Evolutionary conservation across 352 stramenopile species (phyloP).

Genomic region (Blastocystis sp.): DNA sequence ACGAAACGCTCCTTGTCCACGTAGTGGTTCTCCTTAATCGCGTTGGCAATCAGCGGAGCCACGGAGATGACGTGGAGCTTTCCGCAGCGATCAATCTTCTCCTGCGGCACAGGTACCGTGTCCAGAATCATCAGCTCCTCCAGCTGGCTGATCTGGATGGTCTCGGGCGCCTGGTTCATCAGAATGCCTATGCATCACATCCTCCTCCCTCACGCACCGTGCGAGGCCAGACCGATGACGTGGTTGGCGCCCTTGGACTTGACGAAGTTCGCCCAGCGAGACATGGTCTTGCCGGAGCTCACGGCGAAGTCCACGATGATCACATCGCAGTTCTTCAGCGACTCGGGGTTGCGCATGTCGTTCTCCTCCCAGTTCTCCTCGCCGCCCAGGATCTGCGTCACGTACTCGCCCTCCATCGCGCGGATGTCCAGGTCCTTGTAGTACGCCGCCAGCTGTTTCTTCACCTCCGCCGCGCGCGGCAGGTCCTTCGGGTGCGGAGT

Average conservation of each 20-base stretch:
- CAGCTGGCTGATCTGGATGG: conserved; percentile 54
- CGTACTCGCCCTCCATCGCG: conserved; percentile 68
- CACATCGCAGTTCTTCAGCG: conserved; percentile 94
- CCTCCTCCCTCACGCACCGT: conserved; percentile 82
- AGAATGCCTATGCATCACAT: conserved; percentile 55
- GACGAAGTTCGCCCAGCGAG: conserved; percentile 91
- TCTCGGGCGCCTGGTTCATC: conserved; percentile 62
- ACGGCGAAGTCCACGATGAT: conserved; percentile 99
- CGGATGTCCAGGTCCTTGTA: conserved; percentile 57
- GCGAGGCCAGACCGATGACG: conserved; percentile 95
- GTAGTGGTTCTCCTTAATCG: conserved; percentile 43
- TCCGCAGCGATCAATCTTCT: conserved; percentile 65
- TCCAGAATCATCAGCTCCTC: conserved; percentile 71
- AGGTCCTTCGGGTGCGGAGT: conserved; percentile 65
- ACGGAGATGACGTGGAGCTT: conserved; percentile 71
- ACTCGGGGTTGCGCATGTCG: conserved; percentile 95
- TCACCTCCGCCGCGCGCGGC: conserved; percentile 72
- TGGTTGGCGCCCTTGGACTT: conserved; percentile 88
- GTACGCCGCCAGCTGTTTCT: conserved; percentile 89
- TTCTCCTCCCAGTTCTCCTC: conserved; percentile 86
- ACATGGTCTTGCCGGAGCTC: conserved; percentile 93
- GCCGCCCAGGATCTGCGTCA: conserved; percentile 69
- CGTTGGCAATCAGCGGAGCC: conserved; percentile 39
- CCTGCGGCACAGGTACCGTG: conserved; percentile 69
- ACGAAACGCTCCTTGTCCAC: conserved; percentile 55